Evolutionary conservation across 2,329 filamentous ascomycete genomes (phyloP), one percentile per base, ranked within the genome.

Genomic region (Zymoseptoria passerinii): DNA sequence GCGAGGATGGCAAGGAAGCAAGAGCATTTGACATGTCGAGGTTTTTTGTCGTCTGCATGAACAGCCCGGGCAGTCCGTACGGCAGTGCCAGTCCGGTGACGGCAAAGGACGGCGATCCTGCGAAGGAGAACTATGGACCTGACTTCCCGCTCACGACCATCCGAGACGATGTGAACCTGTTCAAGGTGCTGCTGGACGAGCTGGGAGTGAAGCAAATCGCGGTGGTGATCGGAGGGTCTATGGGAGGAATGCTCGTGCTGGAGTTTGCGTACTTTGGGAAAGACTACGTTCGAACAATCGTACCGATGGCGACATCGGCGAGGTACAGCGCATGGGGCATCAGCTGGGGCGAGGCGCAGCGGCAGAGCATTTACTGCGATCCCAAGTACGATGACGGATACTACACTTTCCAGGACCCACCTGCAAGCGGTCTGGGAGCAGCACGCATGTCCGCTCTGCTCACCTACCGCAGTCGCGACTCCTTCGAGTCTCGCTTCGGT

Each of bases 321-420:
- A 80, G 87, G 49, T 90, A 94, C 73, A 92, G 89, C 68, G 90
- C 90, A 4, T 95, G 90, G 90, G 87, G 90, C 23, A 95, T 94
- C 68, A 92, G 88, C 74, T 95, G 90, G 90, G 89, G 89, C 49
- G 90, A 94, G 72, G 89, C 89, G 3, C 90, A 95, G 73, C 81
- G 90, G 54, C 89, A 94, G 75, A 92, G 88, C 80, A 97, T 99
- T 72, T 99, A 97, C 76, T 92, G 90, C 48, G 94, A 99, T 72
- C 94, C 94, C 29, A 97, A 96, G 77, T 99, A 99, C 73, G 91
- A 96, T 62, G 92, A 97, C 69, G 94, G 94, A 50, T 97, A 96
- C 76, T 99, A 97, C 72, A 70, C 84, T 1, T 95, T 94, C 68
- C 82, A 88, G 29, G 90, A 97, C 66, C 92, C 92, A 35, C 94